Evolutionary conservation across 345 rosid genomes (phyloP), one percentile per base, ranked within the genome.

Genomic region (Melastoma malabathricum): DNA sequence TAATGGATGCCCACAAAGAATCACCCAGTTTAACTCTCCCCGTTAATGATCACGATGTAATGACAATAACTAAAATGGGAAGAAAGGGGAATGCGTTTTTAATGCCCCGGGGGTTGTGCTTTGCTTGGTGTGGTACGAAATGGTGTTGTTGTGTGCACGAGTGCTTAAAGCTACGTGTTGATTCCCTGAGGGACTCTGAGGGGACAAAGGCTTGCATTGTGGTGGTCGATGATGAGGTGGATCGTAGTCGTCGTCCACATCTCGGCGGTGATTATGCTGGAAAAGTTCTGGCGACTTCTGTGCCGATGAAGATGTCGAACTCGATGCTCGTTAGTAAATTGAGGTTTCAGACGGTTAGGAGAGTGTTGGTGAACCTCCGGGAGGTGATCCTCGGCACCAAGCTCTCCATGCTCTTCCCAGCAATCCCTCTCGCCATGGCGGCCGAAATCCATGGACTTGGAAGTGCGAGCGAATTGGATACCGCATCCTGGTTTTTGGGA

Each of bases 321-420:
- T 64, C 61, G 15, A 65, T 62, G 19, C 74, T 75, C 4, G 65
- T 71, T 20, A 63, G 74, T 13, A 63, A 55, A 43, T 55, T 68
- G 6, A 64, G 64, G 4, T 60, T 57, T 19, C 57, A 52, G 4
- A 13, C 63, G 54, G 44, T 65, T 16, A 52, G 76, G 19, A 38
- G 15, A 4, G 16, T 71, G n/a, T 27, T 75, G n/a, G 27, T 65
- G 38, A 71, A 71, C 57, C 47, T 75, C 52, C 76, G 72, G 43
- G 76, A 71, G 58, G 74, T 75, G 39, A 63, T 75, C 54, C 59
- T 75, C 2, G 76, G 76, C 5, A 75, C 80, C 14, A 75, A 75
- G 52, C 74, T 75, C 7, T 63, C 69, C 47, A 44, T 75, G 48
- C 76, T 75, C 49, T 71, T 75, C 22, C 76, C 72, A 1, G 80